A percentile compares a stretch with the other conserved stretches of the same genome.
Conservation (phyloP, 1,284 basidiomycete species). For the Pholiota adiposa region DNA sequence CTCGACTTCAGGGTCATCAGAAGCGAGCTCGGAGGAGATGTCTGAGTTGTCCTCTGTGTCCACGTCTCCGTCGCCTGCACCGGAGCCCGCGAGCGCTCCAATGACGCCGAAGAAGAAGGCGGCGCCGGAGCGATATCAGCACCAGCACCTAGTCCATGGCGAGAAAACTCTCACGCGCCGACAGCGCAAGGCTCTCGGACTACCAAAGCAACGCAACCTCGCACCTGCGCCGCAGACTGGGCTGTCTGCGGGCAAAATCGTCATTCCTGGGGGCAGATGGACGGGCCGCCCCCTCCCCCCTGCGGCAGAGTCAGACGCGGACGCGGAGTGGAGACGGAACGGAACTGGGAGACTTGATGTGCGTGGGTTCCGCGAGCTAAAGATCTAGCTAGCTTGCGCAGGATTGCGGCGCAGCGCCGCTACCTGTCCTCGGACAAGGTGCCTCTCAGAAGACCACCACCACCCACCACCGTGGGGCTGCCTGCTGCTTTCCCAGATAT, state of each 20-base stretch:
- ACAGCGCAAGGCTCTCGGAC: slow-evolving; percentile 67
- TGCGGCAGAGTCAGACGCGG: slow-evolving; percentile 33
- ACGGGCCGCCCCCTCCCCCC: slow-evolving; percentile 27
- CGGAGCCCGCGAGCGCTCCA: not conserved
- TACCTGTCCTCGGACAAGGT: too few relatives aligned
- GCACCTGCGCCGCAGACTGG: slow-evolving; percentile 33
- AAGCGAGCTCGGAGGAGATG: slow-evolving; percentile 19
- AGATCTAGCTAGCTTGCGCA: too few relatives aligned
- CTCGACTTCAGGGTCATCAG: slow-evolving; percentile 22
- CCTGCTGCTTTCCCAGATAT: too few relatives aligned
- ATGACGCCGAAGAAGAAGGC: slow-evolving; percentile 8
- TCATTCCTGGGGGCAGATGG: slow-evolving; percentile 39
- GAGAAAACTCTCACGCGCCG: slow-evolving; percentile 56
- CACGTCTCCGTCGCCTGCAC: slow-evolving; percentile 11
- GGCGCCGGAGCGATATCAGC: slow-evolving; percentile 16
- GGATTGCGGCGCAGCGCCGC: too few relatives aligned
- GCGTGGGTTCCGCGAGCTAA: slow-evolving; percentile 79
- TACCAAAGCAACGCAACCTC: slow-evolving; percentile 53
- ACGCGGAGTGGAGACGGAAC: slow-evolving; percentile 71
- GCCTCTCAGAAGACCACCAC: too few relatives aligned
- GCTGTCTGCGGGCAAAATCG: slow-evolving; percentile 36
- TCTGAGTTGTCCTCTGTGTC: slow-evolving; percentile 15
- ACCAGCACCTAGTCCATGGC: slow-evolving; percentile 24
- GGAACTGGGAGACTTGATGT: slow-evolving; percentile 79
- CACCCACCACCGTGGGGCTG: too few relatives aligned